A percentile compares a stretch with the other conserved stretches of the same genome.
Evolutionary conservation across 2,329 filamentous ascomycete species (phyloP).

Genomic region (Aureobasidium sp.): DNA sequence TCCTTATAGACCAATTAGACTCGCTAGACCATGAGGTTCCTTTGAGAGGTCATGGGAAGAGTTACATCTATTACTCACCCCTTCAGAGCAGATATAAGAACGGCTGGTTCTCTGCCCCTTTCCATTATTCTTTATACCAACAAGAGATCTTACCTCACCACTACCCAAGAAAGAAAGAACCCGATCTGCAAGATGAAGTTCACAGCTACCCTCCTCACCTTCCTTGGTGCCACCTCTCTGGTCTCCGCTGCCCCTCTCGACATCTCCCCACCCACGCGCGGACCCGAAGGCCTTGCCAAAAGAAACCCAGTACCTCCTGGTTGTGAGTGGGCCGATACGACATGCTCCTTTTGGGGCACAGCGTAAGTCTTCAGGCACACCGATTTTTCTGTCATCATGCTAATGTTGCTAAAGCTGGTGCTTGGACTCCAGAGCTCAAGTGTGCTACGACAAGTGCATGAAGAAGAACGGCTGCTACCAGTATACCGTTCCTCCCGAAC

Average conservation of each 20-base stretch:
- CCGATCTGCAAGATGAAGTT: background rate
- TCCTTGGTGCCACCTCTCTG: background rate
- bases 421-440: too few relatives aligned
- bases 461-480: background rate
- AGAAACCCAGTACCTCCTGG: background rate
- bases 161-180: background rate
- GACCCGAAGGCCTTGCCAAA: background rate
- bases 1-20: background rate
- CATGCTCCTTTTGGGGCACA: background rate
- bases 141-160: background rate
- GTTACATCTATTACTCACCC: background rate
- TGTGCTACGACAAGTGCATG: background rate
- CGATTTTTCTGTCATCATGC: background rate
- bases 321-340: background rate
- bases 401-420: background rate
- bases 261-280: background rate
- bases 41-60: background rate
- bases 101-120: background rate
- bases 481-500: background rate
- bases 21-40: background rate
- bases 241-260: background rate
- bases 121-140: background rate
- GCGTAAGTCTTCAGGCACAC: background rate
- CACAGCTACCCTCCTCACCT: background rate
- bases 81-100: background rate